Evolutionary conservation across 2,329 filamentous ascomycete species (phyloP).

Genomic region (Alternaria panax): DNA sequence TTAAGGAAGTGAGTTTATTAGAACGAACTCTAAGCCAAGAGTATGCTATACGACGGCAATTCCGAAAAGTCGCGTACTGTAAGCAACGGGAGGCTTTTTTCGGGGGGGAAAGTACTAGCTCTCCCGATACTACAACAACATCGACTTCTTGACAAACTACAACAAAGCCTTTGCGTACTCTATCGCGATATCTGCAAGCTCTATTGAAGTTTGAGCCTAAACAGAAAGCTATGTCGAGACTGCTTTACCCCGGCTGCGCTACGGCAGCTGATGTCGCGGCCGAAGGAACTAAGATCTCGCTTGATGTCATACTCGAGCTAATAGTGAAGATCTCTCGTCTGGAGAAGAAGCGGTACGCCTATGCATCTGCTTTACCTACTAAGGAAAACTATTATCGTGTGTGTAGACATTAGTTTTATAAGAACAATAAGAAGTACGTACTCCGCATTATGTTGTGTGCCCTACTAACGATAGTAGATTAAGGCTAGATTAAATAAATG

Average conservation of each 20-base stretch:
- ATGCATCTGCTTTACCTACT: background rate
- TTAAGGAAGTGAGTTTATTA: background rate
- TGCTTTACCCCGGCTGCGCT: background rate
- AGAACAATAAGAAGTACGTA: background rate
- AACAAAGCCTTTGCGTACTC: background rate
- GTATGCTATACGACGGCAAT: conserved; percentile 11
- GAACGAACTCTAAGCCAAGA: conserved; percentile 4
- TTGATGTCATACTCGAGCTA: conserved; percentile 1
- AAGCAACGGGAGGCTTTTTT: conserved; percentile 9
- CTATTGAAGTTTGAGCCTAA: conserved; percentile 5
- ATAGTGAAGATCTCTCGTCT: background rate
- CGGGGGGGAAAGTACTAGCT: too few species aligned
- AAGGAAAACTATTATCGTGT: background rate
- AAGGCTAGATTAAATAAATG: background rate
- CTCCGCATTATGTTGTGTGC: background rate
- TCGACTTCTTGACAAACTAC: background rate
- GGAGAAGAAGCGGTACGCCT: conserved; percentile 1
- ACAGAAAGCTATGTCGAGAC: background rate
- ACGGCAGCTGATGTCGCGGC: background rate
- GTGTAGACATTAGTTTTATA: background rate
- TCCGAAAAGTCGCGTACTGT: background rate
- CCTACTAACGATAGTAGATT: background rate
- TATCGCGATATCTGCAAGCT: conserved; percentile 7
- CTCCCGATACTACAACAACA: background rate
- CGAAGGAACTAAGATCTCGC: background rate